Base-by-base conservation (phyloP, 2,329 filamentous ascomycete species). In the Ophiostoma piceae region DNA sequence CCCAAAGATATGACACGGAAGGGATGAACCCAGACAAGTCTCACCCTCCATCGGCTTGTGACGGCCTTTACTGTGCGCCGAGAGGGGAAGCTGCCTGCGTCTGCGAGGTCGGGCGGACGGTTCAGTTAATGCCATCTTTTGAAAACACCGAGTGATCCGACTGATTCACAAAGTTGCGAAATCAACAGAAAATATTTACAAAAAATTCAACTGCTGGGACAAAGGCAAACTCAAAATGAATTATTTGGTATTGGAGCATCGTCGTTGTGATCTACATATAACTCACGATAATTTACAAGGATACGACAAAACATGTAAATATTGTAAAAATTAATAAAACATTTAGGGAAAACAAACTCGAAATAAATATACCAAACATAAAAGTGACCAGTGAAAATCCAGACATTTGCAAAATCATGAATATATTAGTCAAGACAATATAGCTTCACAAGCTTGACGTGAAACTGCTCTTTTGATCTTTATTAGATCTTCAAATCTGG, bases 31-130 rank as follows among this genome's bases (percentile, higher is more conserved):
- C 39, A 12, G 12, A 14, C 39, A 41, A 26, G 11, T 57, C 32
- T n/a, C 32, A 35, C 60, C 60, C 60, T 64, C 60, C 32, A n/a
- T 39, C 60, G 60, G 60, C 60, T 64, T 64, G 60, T 39, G 29
- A 9, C 60, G 60, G 60, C 29, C 16, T 47, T 19, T 47, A 9
- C 29, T 35, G 8, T 26, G 19, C 16, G 11, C n/a, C 22, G 16
- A 39, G 60, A 64, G 60, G 32, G 60, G 60, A 39, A 37, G 57
- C 14, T n/a, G 32, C 8, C 19, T 16, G 29, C 60, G 16, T 19
- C 19, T 16, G 29, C 60, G 16, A 64, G 14, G 8, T 29, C 12
- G 57, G 54, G 6, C 11, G 51, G 11, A 7, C 12, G 2, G 3
- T 60, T 60, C 19, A 5, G 11, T 1, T 12, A 32, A 2, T 29